Conservation (phyloP, 257 asterid genomes). For the Petunia axillaris region DNA sequence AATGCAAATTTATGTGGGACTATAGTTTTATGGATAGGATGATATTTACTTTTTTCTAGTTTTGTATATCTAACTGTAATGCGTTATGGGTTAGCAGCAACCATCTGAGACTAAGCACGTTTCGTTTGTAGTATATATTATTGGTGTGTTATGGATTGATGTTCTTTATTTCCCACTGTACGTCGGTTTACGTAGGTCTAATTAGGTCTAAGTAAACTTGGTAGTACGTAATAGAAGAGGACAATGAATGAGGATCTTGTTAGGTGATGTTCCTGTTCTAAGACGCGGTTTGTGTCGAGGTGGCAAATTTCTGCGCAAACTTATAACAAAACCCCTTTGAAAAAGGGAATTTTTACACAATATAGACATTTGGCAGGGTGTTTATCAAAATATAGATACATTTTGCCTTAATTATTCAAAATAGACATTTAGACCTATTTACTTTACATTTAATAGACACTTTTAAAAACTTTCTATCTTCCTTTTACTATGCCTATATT, state of each 20-base stretch:
- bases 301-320: neutral
- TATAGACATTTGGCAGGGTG: too few relatives aligned
- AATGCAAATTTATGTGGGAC: neutral
- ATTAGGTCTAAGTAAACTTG: too few relatives aligned
- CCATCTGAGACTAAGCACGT: conserved; percentile 18
- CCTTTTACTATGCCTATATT: too few relatives aligned
- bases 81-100: conserved; percentile 27
- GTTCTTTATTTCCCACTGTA: neutral
- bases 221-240: neutral
- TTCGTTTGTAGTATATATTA: neutral
- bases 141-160: neutral
- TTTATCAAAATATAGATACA: too few relatives aligned
- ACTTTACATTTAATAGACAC: too few relatives aligned
- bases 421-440: too few relatives aligned
- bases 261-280: conserved; percentile 19
- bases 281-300: conserved; percentile 28
- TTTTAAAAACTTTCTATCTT: too few relatives aligned
- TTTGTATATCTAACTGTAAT: neutral
- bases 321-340: neutral
- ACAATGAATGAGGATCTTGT: conserved; percentile 20
- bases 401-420: too few relatives aligned
- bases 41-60: neutral
- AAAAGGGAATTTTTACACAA: too few relatives aligned
- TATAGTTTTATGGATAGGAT: neutral
- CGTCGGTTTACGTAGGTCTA: neutral